Evolutionary conservation across 805 yeast genomes (phyloP).

Genomic region (Candida tammaniensis): DNA sequence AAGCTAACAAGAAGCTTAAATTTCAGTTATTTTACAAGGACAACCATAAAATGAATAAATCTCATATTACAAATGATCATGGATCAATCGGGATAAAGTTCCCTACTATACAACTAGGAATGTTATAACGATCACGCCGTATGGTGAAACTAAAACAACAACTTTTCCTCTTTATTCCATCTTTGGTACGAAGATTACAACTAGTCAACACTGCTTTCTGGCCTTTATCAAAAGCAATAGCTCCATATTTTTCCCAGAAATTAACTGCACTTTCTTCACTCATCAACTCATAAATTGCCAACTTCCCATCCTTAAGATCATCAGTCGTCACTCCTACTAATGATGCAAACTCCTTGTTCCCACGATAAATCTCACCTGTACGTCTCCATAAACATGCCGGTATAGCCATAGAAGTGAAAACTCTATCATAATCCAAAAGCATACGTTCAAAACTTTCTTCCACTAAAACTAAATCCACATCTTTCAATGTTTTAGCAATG

Average conservation of each 20-base stretch:
- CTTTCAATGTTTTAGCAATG: constrained; percentile 84
- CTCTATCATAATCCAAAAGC: constrained; percentile 90
- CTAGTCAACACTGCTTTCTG: constrained; percentile 94
- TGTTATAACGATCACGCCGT: constrained; percentile 86
- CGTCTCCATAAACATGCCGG: constrained; percentile 98
- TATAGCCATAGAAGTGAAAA: constrained; percentile 94
- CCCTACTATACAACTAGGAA: constrained; percentile 95
- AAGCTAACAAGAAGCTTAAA: not conserved
- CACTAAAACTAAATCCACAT: constrained; percentile 85
- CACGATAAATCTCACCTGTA: constrained; percentile 93
- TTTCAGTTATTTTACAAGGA: not conserved
- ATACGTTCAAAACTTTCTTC: constrained; percentile 94
- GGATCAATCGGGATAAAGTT: constrained; percentile 81
- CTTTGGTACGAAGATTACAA: constrained; percentile 80
- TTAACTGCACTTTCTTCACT: constrained; percentile 94
- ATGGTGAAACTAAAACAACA: constrained; percentile 96
- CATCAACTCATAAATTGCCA: constrained; percentile 92
- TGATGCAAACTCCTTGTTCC: constrained; percentile 94
- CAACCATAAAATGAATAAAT: not conserved
- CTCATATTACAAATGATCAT: too few species aligned
- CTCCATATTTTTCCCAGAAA: constrained; percentile 97
- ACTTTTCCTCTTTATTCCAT: constrained; percentile 73
- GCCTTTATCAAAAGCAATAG: constrained; percentile 92
- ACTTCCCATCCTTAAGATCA: constrained; percentile 85
- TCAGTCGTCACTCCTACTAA: constrained; percentile 87